Base-by-base conservation (phyloP, 2,329 filamentous ascomycete species). In the Saccharata proteae region DNA sequence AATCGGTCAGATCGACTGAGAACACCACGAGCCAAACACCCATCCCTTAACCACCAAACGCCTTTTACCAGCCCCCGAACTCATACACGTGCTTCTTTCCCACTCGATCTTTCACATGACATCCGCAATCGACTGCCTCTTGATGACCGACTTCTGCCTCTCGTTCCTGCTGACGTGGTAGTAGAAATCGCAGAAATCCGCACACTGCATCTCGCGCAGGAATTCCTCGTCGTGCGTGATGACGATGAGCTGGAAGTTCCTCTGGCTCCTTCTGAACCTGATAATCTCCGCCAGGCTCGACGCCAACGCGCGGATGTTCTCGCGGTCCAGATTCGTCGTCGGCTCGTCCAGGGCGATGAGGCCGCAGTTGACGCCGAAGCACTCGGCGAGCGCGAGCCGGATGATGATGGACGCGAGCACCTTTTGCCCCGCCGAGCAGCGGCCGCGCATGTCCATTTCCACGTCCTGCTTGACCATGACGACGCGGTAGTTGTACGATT, bases 221-320 rank as follows among this genome's bases (percentile, higher is more conserved):
- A 98, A 98, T 48, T 93, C 84, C 60, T 96, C 92, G 59, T 98
- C 90, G 65, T 98, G 90, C 4, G 90, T 98, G 55, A 98, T 98
- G 48, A 98, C 83, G 49, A 98, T 90, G 34, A 98, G 73, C 64
- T 98, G 92, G 58, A 98, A 94, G 54, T 98, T 98, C 34, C 76
- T 72, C 66, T 98, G 90, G 39, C 78, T 74, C 52, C 80, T 74
- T 6, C 92, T 75, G 11, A 77, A 63, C 45, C 79, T 71, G 59
- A 98, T 96, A 49, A 98, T 93, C 46, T 77, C 72, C 48, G 90
- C 79, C 46, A 98, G 61, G 27, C 80, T 83, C 52, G 80, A 70
- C 6, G 90, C 90, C 25, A 98, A 69, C 38, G 82, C 82, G 40
- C 79, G 77, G 56, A 96, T 96, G 57, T 98, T 98, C 61, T 94